phyloP scores from a whole-genome alignment of 805 yeast species.

The Ogataea ganodermae region DNA sequence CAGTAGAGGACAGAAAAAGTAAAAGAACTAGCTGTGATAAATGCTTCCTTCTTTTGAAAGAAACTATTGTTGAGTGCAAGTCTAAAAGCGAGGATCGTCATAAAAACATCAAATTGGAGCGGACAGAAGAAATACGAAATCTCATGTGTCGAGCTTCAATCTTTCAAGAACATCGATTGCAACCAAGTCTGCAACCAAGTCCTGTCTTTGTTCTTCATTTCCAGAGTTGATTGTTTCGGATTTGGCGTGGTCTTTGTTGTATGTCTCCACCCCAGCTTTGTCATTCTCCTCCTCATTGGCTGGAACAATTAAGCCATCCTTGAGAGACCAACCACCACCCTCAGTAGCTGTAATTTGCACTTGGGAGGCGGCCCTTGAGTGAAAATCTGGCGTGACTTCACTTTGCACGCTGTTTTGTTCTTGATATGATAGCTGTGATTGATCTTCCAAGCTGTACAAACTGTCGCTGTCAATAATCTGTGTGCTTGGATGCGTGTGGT shows the following conservation, averaged over 20 bases:
- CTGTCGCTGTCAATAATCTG: conserved; percentile 17
- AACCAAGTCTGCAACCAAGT: conserved; percentile 24
- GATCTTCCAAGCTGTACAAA: conserved; percentile 20
- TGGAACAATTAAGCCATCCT: conserved; percentile 18
- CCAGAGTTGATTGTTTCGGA: neutral
- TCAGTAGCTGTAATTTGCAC: conserved; percentile 6
- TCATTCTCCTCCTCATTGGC: conserved; percentile 2
- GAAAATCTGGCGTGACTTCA: conserved; percentile 4
- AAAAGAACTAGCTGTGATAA: neutral
- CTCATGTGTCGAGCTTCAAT: conserved; percentile 2
- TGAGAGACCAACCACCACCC: conserved; percentile 21
- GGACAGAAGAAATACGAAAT: too few relatives aligned
- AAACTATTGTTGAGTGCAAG: neutral
- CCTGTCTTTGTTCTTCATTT: conserved; percentile 12
- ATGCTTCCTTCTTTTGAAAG: neutral
- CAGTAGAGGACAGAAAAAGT: neutral
- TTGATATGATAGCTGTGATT: conserved; percentile 7
- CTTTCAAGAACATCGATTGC: conserved; percentile 28
- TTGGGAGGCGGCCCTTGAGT: neutral
- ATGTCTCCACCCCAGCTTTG: neutral
- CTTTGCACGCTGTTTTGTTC: conserved; percentile 1
- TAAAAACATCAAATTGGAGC: neutral
- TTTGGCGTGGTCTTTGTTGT: neutral
- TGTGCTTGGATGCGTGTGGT: neutral
- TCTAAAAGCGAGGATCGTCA: conserved; percentile 2